Evolutionary conservation across 768 basidiomycete genomes (phyloP).

Genomic region (Hysterangium stoloniferum): DNA sequence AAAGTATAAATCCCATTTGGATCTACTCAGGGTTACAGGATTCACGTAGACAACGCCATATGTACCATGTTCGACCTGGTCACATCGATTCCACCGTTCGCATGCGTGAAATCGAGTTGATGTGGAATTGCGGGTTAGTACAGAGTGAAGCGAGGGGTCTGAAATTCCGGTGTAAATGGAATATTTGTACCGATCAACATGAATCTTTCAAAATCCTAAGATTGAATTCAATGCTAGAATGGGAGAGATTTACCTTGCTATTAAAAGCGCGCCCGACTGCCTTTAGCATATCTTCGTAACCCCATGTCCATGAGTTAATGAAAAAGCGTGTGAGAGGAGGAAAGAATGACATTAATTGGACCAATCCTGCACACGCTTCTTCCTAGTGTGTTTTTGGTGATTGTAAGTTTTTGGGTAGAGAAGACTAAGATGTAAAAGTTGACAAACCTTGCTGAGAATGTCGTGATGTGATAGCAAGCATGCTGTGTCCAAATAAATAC

Average conservation of each 20-base stretch:
- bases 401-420: too few relatives aligned
- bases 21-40: slow-evolving; percentile 63
- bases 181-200: slow-evolving; percentile 86
- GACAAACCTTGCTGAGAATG: slow-evolving; percentile 53
- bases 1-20: slow-evolving; percentile 45
- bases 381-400: slow-evolving; percentile 33
- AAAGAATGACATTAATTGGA: slow-evolving; percentile 62
- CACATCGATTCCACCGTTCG: slow-evolving; percentile 73
- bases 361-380: slow-evolving; percentile 55
- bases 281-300: slow-evolving; percentile 88
- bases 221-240: neutral
- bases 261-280: slow-evolving; percentile 62
- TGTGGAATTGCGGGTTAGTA: slow-evolving; percentile 52
- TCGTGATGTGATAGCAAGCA: slow-evolving; percentile 43
- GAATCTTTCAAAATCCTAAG: slow-evolving; percentile 45
- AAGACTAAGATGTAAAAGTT: slow-evolving; percentile 15
- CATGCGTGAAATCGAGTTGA: slow-evolving; percentile 89
- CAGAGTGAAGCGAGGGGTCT: slow-evolving; percentile 52
- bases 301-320: slow-evolving; percentile 93
- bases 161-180: slow-evolving; percentile 48
- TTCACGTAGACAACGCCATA: slow-evolving; percentile 70
- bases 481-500: slow-evolving; percentile 82
- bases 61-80: slow-evolving; percentile 40
- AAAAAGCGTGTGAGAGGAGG: slow-evolving; percentile 69
- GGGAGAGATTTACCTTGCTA: slow-evolving; percentile 37